Evolutionary conservation across 176 grass and related monocot species (phyloP).

Genomic region (Lolium rigidum): DNA sequence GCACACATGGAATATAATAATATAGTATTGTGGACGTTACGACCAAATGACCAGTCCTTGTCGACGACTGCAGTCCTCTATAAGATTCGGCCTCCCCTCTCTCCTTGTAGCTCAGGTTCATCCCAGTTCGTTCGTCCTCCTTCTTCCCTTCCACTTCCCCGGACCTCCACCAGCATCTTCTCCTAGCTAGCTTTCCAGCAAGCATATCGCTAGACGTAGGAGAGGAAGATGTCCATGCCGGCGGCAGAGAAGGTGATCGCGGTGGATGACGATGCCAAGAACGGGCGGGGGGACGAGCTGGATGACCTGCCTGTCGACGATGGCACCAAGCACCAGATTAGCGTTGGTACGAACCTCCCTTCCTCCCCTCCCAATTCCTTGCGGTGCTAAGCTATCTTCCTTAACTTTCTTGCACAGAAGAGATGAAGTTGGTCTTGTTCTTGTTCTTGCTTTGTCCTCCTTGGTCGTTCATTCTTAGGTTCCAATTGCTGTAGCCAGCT

Average conservation of each 20-base stretch:
- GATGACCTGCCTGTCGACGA: background rate
- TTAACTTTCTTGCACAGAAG: background rate
- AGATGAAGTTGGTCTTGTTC: background rate
- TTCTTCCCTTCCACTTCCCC: background rate
- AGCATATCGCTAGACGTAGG: background rate
- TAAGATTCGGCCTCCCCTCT: background rate
- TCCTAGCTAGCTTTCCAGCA: background rate
- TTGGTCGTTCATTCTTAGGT: conserved; percentile 10
- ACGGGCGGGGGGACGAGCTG: background rate
- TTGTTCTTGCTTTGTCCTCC: background rate
- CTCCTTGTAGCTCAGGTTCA: background rate
- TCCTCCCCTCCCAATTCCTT: background rate
- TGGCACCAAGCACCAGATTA: conserved; percentile 28
- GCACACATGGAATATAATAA: background rate
- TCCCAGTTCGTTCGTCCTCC: background rate
- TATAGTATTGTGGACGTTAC: background rate
- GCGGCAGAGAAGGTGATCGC: conserved; percentile 15
- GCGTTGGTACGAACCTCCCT: conserved; percentile 26
- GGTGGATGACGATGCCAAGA: background rate
- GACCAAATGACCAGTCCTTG: background rate
- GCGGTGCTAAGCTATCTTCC: too few species aligned
- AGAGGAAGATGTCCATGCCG: background rate
- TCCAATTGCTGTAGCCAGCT: background rate
- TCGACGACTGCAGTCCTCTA: background rate
- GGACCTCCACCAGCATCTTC: background rate